phyloP scores from a whole-genome alignment of 257 asterid species.

The Echites panduratus region DNA sequence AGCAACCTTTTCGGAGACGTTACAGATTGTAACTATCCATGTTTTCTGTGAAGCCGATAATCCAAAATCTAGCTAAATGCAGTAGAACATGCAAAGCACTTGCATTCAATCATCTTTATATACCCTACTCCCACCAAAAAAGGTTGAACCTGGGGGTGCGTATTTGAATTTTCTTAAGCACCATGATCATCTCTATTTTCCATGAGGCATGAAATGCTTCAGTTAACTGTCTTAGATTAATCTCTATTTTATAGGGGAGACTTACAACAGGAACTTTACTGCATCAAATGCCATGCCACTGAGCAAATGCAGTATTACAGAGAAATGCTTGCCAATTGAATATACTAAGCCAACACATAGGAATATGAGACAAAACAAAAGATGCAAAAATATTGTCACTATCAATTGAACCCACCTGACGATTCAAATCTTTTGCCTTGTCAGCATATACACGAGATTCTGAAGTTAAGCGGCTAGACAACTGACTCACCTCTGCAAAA shows the following conservation, averaged over 20 bases:
- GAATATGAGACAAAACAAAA: background rate
- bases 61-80: background rate
- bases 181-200: background rate
- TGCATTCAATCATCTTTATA: too few relatives aligned
- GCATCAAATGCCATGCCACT: background rate
- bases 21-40: background rate
- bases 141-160: too few relatives aligned
- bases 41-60: background rate
- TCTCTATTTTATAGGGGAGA: background rate
- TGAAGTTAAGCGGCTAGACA: constrained; percentile 88
- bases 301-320: background rate
- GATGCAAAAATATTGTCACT: constrained; percentile 6
- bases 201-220: background rate
- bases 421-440: constrained; percentile 87
- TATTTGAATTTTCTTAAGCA: too few relatives aligned
- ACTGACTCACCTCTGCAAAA: constrained; percentile 72
- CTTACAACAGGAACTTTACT: background rate
- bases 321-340: constrained; percentile 3
- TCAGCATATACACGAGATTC: constrained; percentile 90
- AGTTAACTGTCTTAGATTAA: background rate
- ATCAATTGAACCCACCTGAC: constrained; percentile 53
- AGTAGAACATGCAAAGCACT: background rate
- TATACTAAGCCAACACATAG: background rate
- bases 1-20: background rate
- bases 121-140: too few relatives aligned